Conservation (phyloP, 2,329 filamentous ascomycete genomes). For the Aureobasidium lini region DNA sequence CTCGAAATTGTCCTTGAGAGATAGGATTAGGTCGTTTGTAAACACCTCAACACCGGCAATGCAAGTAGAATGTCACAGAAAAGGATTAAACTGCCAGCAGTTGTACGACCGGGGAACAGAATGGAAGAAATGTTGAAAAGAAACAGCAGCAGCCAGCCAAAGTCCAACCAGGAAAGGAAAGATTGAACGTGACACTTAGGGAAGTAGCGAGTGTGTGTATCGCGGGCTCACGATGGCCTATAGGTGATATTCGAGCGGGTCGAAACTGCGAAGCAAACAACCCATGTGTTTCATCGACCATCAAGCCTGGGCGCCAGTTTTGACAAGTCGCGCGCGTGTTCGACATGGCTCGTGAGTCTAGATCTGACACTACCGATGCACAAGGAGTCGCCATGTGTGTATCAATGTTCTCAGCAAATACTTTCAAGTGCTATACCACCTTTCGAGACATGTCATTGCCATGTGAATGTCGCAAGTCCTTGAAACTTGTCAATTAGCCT, state of each 20-base stretch:
- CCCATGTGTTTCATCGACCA: background rate
- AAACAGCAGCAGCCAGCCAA: background rate
- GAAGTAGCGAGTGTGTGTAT: background rate
- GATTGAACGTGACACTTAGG: background rate
- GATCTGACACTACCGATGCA: background rate
- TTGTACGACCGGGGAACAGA: slow-evolving; percentile 7
- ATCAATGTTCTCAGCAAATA: background rate
- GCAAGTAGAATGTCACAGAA: background rate
- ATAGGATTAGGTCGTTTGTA: background rate
- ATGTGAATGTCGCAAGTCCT: background rate
- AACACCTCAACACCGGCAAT: background rate
- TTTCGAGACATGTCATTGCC: background rate
- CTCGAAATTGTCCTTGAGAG: background rate
- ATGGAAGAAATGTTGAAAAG: background rate
- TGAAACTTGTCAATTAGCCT: background rate
- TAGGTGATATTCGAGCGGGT: background rate
- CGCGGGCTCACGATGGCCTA: background rate
- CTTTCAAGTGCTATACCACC: background rate
- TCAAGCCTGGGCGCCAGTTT: background rate
- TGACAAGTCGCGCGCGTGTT: background rate
- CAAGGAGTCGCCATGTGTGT: background rate
- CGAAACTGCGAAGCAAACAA: slow-evolving; percentile 7
- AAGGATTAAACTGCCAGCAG: slow-evolving; percentile 9
- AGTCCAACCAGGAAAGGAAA: background rate
- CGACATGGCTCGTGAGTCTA: background rate